Evolutionary conservation across 2,329 filamentous ascomycete species (phyloP).

Genomic region (Alternaria sp.): DNA sequence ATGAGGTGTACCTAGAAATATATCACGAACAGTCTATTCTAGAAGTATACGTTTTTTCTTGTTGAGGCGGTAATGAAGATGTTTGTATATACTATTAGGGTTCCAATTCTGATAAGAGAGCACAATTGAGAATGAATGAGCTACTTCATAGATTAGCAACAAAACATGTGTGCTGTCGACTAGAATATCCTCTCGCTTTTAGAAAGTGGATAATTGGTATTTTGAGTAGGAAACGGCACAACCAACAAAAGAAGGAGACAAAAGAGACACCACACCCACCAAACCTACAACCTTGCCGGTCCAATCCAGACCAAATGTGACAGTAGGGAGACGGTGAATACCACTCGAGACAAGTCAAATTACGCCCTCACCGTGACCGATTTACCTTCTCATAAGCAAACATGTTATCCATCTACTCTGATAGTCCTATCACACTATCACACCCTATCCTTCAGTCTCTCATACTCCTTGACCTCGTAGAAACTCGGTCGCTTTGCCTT

Average conservation of each 20-base stretch:
- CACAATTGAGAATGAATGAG: not conserved
- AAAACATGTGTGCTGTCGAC: not conserved
- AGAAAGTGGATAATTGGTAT: not conserved
- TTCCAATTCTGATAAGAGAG: not conserved
- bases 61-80: not conserved
- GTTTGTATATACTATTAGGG: not conserved
- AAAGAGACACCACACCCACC: not conserved
- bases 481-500: slow-evolving; percentile 55
- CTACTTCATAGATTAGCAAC: not conserved
- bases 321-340: not conserved
- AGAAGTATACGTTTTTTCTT: not conserved
- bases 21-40: not conserved
- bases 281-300: not conserved
- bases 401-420: not conserved
- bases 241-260: not conserved
- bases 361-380: not conserved
- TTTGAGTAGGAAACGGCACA: not conserved
- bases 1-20: not conserved
- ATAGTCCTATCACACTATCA: slow-evolving; percentile 9
- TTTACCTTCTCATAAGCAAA: not conserved
- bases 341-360: not conserved
- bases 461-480: slow-evolving; percentile 36
- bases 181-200: not conserved
- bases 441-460: slow-evolving; percentile 28
- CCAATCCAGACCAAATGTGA: not conserved